Conservation (phyloP, 2,329 filamentous ascomycete species). For the Trichoderma koningii region DNA sequence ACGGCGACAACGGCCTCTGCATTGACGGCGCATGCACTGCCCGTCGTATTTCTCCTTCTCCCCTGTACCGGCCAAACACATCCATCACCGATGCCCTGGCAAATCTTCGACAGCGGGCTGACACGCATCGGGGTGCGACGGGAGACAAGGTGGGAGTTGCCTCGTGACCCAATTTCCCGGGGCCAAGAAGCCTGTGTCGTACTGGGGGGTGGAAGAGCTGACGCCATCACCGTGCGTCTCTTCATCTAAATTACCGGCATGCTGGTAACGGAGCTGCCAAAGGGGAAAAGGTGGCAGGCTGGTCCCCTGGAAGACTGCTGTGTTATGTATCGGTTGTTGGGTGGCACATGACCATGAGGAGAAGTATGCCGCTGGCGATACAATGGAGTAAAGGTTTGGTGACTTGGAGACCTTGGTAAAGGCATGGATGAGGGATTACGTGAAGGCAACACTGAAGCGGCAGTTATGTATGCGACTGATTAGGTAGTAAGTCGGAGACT, state of each 20-base stretch:
- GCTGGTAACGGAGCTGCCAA: not conserved
- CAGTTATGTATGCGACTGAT: too few species aligned
- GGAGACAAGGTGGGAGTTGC: slow-evolving; percentile 9
- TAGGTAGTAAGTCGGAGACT: too few species aligned
- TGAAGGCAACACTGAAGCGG: too few species aligned
- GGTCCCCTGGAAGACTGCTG: not conserved
- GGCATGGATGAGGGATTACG: too few species aligned
- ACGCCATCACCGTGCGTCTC: slow-evolving; percentile 16
- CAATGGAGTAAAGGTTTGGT: too few species aligned
- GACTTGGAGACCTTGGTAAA: too few species aligned
- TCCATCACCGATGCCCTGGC: not conserved
- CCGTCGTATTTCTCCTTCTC: not conserved
- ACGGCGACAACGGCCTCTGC: not conserved
- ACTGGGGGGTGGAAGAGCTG: not conserved
- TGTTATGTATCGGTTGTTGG: too few species aligned
- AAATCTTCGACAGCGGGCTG: not conserved
- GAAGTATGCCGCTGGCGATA: too few species aligned
- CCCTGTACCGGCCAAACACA: not conserved
- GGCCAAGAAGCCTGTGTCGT: not conserved
- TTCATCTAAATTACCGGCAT: not conserved
- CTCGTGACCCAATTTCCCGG: slow-evolving; percentile 11
- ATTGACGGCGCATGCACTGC: not conserved
- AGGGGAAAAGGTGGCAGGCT: not conserved
- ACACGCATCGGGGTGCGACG: not conserved
- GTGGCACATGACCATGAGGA: too few species aligned